Evolutionary conservation across 176 grass and related monocot genomes (phyloP).

Genomic region (Stipa capillata): DNA sequence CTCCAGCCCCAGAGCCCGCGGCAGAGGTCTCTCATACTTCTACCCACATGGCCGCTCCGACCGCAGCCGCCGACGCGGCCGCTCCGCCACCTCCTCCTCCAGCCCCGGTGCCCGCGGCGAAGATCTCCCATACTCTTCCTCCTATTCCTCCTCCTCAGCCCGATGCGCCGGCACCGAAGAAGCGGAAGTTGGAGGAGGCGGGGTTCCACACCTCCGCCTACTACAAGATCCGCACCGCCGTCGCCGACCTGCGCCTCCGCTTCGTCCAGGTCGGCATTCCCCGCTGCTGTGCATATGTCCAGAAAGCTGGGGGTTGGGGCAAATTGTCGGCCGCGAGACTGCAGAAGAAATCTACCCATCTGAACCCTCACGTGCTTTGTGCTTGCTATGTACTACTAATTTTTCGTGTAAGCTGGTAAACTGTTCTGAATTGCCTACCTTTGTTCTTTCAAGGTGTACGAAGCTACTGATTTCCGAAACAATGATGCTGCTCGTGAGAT

Average conservation of each 20-base stretch:
- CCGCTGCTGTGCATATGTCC: background rate
- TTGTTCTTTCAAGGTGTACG: slow-evolving; percentile 18
- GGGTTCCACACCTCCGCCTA: slow-evolving; percentile 37
- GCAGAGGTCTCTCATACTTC: background rate
- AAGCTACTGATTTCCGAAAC: slow-evolving; percentile 41
- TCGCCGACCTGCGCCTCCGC: slow-evolving; percentile 25
- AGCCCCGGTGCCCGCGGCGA: background rate
- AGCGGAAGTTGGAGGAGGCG: slow-evolving; percentile 26
- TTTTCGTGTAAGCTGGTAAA: background rate
- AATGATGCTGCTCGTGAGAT: slow-evolving; percentile 38
- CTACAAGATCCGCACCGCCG: slow-evolving; percentile 42
- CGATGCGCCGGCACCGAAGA: slow-evolving; percentile 2
- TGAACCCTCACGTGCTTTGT: background rate
- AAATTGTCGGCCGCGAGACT: background rate
- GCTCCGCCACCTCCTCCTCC: slow-evolving; percentile 10
- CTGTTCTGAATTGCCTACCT: slow-evolving; percentile 14
- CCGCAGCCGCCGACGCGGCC: background rate
- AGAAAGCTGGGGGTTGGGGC: background rate
- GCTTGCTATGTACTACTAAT: too few relatives aligned
- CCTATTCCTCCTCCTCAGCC: slow-evolving; percentile 11
- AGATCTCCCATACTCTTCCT: background rate
- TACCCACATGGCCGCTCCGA: slow-evolving; percentile 10
- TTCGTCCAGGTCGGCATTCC: slow-evolving; percentile 26
- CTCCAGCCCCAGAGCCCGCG: background rate
- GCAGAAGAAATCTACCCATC: background rate